Evolutionary conservation across 768 basidiomycete species (phyloP), one percentile per base, ranked within the genome.

Genomic region (Lactarius indigo): DNA sequence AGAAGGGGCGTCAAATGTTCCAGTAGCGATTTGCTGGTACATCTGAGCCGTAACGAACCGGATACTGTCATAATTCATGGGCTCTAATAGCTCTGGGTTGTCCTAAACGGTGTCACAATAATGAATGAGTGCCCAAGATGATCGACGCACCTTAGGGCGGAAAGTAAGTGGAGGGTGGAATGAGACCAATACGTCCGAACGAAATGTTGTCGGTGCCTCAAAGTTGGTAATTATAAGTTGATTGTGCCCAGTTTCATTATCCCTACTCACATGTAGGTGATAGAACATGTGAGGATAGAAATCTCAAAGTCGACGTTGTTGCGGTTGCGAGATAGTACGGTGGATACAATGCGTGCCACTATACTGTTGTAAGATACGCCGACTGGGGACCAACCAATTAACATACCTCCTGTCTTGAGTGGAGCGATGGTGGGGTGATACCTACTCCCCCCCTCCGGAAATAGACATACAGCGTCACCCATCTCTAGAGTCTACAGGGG

Each of bases 391-490:
- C 57, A 65, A 33, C 15, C 23, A 33, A 23, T 26, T 26, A 17
- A 74, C 80, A 55, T 62, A 90, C 91, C 90, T 75, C 94, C 94
- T 12, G 93, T 94, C 75, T 92, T 93, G 59, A 96, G 75, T 3
- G 93, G 91, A 4, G 92, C 90, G 61, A 96, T 90, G n/a, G 84
- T 87, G 0, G 93, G 91, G 70, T 91, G 90, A 75, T 89, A 96
- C 54, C 92, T 81, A 72, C 91, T 92, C 78, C 87, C 83, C 1
- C 94, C 94, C 77, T 95, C 94, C 3, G 93, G 92, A 71, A 94
- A 94, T 63, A 94, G 71, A 72, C 90, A 93, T 3, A 92, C 83
- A 18, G 90, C 89, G 73, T 92, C 90, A 10, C 92, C 92, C 12
- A 79, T 66, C 73, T 90, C 89, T 37, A 93, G 77, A 5, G 88